Percentiles rank a stretch among this genome's conserved stretches.
Conservation (phyloP, 768 basidiomycete genomes). For the Lentinula sp. region DNA sequence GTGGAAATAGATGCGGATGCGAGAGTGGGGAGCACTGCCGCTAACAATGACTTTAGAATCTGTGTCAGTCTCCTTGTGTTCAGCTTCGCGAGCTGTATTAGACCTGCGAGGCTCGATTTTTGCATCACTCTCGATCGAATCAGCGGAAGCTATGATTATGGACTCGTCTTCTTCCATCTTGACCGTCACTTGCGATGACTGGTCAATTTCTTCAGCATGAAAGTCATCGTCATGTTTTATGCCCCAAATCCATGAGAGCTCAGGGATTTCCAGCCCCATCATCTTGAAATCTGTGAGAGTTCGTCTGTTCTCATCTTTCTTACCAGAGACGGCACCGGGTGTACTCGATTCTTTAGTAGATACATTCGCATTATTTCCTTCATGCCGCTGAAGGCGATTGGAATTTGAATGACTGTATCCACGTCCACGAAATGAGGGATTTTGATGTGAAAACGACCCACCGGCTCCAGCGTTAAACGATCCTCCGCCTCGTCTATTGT, state of each 20-base stretch:
- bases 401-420: constrained; percentile 49
- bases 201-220: background rate
- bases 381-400: constrained; percentile 31
- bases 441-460: constrained; percentile 33
- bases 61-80: constrained; percentile 12
- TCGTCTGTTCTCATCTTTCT: constrained; percentile 83
- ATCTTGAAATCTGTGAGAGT: constrained; percentile 99
- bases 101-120: constrained; percentile 22
- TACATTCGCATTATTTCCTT: constrained; percentile 25
- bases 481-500: constrained; percentile 60
- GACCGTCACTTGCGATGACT: constrained; percentile 10
- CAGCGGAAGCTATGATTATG: constrained; percentile 12
- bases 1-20: constrained; percentile 90
- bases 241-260: constrained; percentile 88
- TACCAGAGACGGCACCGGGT: constrained; percentile 46
- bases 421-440: constrained; percentile 52
- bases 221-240: constrained; percentile 22
- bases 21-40: constrained; percentile 50
- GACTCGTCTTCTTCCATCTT: constrained; percentile 28
- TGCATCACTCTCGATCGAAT: constrained; percentile 15
- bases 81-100: constrained; percentile 17
- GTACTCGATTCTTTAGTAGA: constrained; percentile 18
- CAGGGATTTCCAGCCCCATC: constrained; percentile 79
- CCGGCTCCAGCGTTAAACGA: constrained; percentile 49
- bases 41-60: constrained; percentile 18